Evolutionary conservation across 306 rosid genomes (phyloP).

Genomic region (Medicago lupulina): DNA sequence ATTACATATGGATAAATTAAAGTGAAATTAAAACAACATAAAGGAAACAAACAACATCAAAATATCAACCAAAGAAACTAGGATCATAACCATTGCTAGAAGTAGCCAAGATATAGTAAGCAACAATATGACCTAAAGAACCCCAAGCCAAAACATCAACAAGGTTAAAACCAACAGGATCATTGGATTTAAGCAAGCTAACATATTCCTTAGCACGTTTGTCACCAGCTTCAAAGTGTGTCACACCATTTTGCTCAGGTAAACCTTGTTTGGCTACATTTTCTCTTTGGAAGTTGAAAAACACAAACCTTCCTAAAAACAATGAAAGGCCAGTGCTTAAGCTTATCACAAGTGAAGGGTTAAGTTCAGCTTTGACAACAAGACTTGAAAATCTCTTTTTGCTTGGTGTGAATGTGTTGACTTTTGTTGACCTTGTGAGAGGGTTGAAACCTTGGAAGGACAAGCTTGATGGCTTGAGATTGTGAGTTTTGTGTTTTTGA

Average conservation of each 20-base stretch:
- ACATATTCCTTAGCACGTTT: conserved; percentile 89
- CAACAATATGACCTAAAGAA: conserved; percentile 85
- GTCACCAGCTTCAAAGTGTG: conserved; percentile 96
- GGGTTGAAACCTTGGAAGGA: conserved; percentile 82
- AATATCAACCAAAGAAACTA: conserved; percentile 68
- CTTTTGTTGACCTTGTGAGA: conserved; percentile 41
- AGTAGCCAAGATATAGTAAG: conserved; percentile 94
- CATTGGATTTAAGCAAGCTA: conserved; percentile 91
- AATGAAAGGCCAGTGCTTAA: conserved; percentile 95
- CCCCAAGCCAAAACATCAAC: conserved; percentile 99
- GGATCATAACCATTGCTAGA: conserved; percentile 97
- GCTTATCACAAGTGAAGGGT: conserved; percentile 79
- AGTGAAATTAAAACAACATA: neutral
- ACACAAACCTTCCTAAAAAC: conserved; percentile 92
- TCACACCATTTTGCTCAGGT: conserved; percentile 91
- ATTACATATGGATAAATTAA: conserved; percentile 1
- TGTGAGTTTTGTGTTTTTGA: conserved; percentile 38
- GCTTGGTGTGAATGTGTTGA: neutral
- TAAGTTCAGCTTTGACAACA: conserved; percentile 74
- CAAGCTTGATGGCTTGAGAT: conserved; percentile 54
- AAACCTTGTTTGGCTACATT: conserved; percentile 92
- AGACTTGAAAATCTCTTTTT: conserved; percentile 38
- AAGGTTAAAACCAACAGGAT: conserved; percentile 94
- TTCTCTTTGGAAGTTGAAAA: conserved; percentile 98
- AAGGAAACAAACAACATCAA: neutral